Percentiles rank a stretch among this genome's conserved stretches.
Conservation (phyloP, 129 eudicot species). For the Escallonia rubra region DNA sequence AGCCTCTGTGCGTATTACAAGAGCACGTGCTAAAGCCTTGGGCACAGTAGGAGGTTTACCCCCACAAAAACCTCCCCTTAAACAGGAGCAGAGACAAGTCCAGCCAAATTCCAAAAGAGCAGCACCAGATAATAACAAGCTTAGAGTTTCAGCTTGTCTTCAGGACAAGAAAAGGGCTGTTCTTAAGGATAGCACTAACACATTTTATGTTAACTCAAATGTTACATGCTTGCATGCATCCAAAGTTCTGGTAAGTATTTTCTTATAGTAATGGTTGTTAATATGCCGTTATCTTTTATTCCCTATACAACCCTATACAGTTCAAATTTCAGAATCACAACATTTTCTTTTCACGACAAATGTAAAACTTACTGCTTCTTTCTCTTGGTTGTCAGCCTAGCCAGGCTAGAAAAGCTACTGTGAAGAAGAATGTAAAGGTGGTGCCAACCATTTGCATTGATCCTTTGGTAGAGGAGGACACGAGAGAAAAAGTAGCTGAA, state of each 20-base stretch:
- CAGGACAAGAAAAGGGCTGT: conserved; percentile 76
- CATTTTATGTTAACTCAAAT: conserved; percentile 30
- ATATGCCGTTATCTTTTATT: not conserved
- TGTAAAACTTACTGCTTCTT: conserved; percentile 15
- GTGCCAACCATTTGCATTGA: conserved; percentile 26
- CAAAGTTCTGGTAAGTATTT: conserved; percentile 36
- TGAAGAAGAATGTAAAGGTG: conserved; percentile 35
- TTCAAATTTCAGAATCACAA: too few relatives aligned
- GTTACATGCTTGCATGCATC: conserved; percentile 25
- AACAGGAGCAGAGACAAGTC: conserved; percentile 31
- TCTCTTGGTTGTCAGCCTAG: conserved; percentile 34
- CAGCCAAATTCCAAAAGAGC: conserved; percentile 50
- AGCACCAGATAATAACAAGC: conserved; percentile 44
- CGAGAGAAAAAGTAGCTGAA: conserved; percentile 29
- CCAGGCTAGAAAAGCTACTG: conserved; percentile 31
- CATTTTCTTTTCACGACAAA: too few relatives aligned
- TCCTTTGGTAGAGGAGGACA: conserved; percentile 23
- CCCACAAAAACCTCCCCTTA: conserved; percentile 36
- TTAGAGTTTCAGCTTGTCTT: conserved; percentile 19
- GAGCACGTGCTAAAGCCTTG: conserved; percentile 79
- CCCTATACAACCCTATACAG: too few relatives aligned
- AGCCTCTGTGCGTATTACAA: conserved; percentile 57
- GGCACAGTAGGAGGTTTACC: conserved; percentile 49
- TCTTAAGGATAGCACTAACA: conserved; percentile 74
- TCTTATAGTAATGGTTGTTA: not conserved